Percentiles rank a stretch among this genome's conserved stretches.
Evolutionary conservation across 2,329 filamentous ascomycete genomes (phyloP).

Genomic region (Capronia americana): DNA sequence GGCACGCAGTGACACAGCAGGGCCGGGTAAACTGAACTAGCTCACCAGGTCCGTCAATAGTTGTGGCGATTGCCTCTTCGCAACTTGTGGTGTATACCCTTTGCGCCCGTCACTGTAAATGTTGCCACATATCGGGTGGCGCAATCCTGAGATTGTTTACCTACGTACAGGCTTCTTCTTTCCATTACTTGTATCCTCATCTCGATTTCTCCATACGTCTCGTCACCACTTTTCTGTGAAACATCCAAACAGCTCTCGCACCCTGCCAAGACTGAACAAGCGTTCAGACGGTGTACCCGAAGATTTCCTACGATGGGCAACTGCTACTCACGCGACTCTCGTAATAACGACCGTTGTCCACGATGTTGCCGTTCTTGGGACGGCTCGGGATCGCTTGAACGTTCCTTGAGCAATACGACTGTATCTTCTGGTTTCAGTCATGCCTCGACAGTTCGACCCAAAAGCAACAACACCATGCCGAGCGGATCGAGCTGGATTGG

Average conservation of each 20-base stretch:
- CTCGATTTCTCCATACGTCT: neutral
- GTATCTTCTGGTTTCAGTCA: neutral
- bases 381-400: neutral
- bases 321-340: neutral
- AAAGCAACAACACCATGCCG: neutral
- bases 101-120: neutral
- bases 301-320: neutral
- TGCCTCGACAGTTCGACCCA: neutral
- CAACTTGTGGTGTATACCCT: neutral
- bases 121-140: neutral
- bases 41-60: neutral
- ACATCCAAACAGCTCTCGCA: neutral
- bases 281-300: neutral
- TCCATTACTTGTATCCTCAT: neutral
- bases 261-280: neutral
- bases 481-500: neutral
- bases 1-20: neutral
- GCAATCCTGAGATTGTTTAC: neutral
- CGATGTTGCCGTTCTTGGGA: neutral
- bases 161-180: neutral
- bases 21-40: neutral
- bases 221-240: neutral
- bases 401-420: neutral
- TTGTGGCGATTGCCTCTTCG: neutral
- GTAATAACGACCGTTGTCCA: neutral